These are phyloP conservation scores for Camellia lanceoleosa DNA, from an alignment of 148 eudicot genomes.

Conservation along the genomic window DNA sequence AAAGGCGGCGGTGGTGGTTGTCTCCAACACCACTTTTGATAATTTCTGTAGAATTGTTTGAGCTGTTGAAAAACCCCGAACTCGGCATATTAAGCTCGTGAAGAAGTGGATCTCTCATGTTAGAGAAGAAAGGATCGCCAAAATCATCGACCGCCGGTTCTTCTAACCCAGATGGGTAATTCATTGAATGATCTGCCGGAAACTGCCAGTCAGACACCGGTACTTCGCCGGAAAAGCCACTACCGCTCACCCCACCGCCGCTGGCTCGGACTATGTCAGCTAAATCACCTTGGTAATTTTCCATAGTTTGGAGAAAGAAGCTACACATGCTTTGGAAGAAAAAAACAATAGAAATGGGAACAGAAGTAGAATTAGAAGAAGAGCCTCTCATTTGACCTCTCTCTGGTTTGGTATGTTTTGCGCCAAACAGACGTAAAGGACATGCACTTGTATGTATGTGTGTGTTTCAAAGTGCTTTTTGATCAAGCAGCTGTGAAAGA, in stretches of 20 bases:
- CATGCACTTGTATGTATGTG: slow-evolving; percentile 18
- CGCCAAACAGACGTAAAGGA: slow-evolving; percentile 28
- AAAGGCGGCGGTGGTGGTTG: not conserved
- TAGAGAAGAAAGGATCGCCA: slow-evolving; percentile 48
- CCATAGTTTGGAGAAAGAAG: slow-evolving; percentile 20
- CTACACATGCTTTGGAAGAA: slow-evolving; percentile 17
- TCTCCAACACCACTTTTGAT: slow-evolving; percentile 8
- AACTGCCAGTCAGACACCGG: slow-evolving; percentile 28
- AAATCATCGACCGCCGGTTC: slow-evolving; percentile 27
- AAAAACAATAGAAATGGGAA: not conserved
- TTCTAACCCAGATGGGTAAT: slow-evolving; percentile 12
- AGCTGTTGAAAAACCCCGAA: slow-evolving; percentile 13
- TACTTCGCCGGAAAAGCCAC: not conserved
- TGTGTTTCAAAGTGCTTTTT: not conserved
- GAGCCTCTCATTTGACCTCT: not conserved
- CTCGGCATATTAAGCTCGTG: slow-evolving; percentile 22
- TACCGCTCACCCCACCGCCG: slow-evolving; percentile 1
- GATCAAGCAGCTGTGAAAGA: slow-evolving; percentile 11
- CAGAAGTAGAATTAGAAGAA: not conserved
- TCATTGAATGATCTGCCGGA: slow-evolving; percentile 17
- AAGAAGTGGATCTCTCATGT: slow-evolving; percentile 45
- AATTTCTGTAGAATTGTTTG: slow-evolving; percentile 10
- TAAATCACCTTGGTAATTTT: slow-evolving; percentile 68
- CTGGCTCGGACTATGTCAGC: slow-evolving; percentile 61
- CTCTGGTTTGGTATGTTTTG: slow-evolving; percentile 16